Evolutionary conservation across 169 alveolate genomes (phyloP).

Genomic region (Cystoisospora suis): DNA sequence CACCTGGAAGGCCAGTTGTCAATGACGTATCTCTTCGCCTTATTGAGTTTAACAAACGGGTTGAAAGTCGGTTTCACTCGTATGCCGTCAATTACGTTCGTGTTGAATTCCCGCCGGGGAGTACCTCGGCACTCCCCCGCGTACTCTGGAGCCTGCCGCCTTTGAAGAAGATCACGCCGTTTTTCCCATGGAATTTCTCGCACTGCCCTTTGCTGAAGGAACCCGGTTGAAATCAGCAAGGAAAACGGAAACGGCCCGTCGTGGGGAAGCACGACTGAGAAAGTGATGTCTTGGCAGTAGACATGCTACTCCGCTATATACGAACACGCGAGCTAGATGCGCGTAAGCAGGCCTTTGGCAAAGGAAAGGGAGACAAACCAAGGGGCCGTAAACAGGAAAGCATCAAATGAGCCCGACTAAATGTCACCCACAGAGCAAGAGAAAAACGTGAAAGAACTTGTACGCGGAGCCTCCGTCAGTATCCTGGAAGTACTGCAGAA

Average conservation of each 20-base stretch:
- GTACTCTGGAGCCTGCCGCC: conserved; percentile 7
- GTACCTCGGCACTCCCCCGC: conserved; percentile 71
- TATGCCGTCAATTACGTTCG: conserved; percentile 80
- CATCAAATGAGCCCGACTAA: background rate
- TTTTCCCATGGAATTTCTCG: conserved; percentile 24
- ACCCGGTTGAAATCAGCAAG: background rate
- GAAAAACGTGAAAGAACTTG: too few species aligned
- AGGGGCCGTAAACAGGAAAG: background rate
- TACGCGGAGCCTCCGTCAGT: background rate
- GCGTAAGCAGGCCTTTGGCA: too few species aligned
- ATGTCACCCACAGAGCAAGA: background rate
- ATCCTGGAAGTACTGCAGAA: background rate
- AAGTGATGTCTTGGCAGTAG: too few species aligned
- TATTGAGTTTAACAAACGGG: conserved; percentile 83
- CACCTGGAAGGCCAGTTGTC: conserved; percentile 90
- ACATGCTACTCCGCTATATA: too few species aligned
- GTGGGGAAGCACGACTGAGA: too few species aligned
- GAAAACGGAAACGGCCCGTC: too few species aligned
- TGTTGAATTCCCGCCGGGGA: conserved; percentile 85
- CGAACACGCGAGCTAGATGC: too few species aligned
- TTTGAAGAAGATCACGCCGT: conserved; percentile 1
- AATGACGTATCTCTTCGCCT: conserved; percentile 81
- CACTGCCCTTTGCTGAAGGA: conserved; percentile 29
- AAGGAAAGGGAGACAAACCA: background rate
- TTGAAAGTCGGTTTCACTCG: conserved; percentile 85